Evolutionary conservation across 2,329 filamentous ascomycete species (phyloP), one percentile per base, ranked within the genome.

Genomic region (Parastagonospora nodorum): DNA sequence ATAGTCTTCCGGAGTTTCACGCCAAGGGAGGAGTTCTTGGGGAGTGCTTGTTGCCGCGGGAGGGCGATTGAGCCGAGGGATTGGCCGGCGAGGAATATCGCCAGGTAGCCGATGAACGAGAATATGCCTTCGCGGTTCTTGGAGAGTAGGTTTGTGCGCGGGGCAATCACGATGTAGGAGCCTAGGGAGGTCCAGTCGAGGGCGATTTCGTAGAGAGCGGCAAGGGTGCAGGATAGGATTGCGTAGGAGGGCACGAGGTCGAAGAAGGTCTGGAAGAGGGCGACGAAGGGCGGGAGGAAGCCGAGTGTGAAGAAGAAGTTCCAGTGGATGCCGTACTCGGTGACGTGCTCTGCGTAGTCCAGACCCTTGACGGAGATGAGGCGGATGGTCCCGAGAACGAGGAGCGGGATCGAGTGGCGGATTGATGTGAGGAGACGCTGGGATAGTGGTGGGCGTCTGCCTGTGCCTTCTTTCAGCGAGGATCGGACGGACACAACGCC

Each of bases 231-330:
- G 0, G 90, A 86, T 27, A 97, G 81, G 1, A 84, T 78, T 12
- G 91, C 88, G 66, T 91, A 93, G 1, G 89, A 93, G 2, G 89
- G 89, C 4, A 96, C 75, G 48, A 88, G 67, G 12, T 81, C 79
- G 50, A 93, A 83, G 0, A 87, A 77, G 1, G 88, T 83, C 69
- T 95, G 90, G 53, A 93, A 90, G 0, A 94, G 72, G 27, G 93
- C 92, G 45, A 96, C 86, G 65, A 96, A 96, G 0, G 92, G 92
- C 0, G 93, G 91, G 19, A 99, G 77, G 41, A 97, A 83, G 5
- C 87, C 92, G 8, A 99, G 80, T 0, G 94, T 99, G 76, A 97
- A 97, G 81, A 99, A 99, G 75, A 99, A 99, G 74, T 99, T 99
- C 94, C 94, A 99, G 74, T 99, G 94, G 8, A 99, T 90, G 37